Conservation (phyloP, 345 rosid genomes). For the Populus ilicifolia region DNA sequence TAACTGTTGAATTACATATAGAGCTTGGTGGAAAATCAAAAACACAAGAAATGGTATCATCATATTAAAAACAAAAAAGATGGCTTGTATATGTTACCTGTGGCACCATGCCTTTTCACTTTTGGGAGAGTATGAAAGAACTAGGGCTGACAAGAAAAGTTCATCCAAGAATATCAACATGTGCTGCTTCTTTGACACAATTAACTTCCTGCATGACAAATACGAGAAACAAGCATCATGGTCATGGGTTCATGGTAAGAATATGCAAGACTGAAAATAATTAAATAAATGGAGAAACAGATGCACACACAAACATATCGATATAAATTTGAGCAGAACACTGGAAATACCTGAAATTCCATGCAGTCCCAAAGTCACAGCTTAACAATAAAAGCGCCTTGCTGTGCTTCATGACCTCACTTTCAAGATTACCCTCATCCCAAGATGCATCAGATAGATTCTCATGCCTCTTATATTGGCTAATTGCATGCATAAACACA, state of each 20-base stretch:
- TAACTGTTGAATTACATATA: not conserved
- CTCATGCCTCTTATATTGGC: constrained; percentile 32
- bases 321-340: not conserved
- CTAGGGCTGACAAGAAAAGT: constrained; percentile 63
- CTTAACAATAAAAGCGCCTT: constrained; percentile 67
- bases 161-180: constrained; percentile 48
- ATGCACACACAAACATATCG: not conserved
- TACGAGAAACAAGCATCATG: not conserved
- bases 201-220: constrained; percentile 48
- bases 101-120: constrained; percentile 96
- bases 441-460: constrained; percentile 8
- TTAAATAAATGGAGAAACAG: not conserved
- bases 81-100: constrained; percentile 36
- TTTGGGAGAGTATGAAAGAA: constrained; percentile 80
- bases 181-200: constrained; percentile 48
- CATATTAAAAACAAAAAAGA: not conserved
- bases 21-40: not conserved
- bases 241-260: constrained; percentile 10
- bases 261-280: constrained; percentile 6
- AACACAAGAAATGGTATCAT: not conserved
- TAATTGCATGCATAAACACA: constrained; percentile 44
- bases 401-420: constrained; percentile 68
- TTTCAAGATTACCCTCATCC: constrained; percentile 26
- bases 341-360: constrained; percentile 73
- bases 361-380: constrained; percentile 81